phyloP scores from a whole-genome alignment of 129 eudicot genomes.

The Artemisia argyi region DNA sequence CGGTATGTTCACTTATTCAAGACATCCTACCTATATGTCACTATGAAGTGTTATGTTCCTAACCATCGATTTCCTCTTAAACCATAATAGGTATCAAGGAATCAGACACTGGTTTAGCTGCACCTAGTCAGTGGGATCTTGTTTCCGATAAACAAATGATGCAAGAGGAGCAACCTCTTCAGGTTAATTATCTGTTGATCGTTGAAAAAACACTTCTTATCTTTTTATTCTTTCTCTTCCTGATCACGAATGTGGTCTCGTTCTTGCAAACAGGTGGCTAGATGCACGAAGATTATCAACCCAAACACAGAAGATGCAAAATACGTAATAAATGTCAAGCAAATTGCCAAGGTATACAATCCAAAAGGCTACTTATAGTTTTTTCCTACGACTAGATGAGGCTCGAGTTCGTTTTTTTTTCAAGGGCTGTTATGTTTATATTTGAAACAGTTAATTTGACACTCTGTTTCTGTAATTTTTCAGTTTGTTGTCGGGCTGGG shows the following conservation, averaged over 20 bases:
- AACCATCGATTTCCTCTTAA: not conserved
- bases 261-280: constrained; percentile 69
- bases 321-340: constrained; percentile 94
- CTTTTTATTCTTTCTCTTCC: not conserved
- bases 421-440: not conserved
- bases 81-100: constrained; percentile 77
- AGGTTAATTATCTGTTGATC: constrained; percentile 43
- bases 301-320: constrained; percentile 99
- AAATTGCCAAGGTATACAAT: constrained; percentile 79
- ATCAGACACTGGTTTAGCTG: constrained; percentile 98
- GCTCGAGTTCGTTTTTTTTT: not conserved
- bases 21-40: not conserved
- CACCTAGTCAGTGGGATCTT: constrained; percentile 99
- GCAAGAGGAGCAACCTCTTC: constrained; percentile 99
- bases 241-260: not conserved
- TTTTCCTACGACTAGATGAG: not conserved
- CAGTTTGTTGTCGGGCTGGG: constrained; percentile 99
- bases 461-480: constrained; percentile 9
- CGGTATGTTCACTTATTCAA: constrained; percentile 47
- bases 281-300: constrained; percentile 90
- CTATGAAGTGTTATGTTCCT: constrained; percentile 6
- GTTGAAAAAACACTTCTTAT: not conserved
- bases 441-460: constrained; percentile 26
- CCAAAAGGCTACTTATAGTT: not conserved
- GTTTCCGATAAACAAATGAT: constrained; percentile 99